Evolutionary conservation across 1,284 basidiomycete genomes (phyloP), one percentile per base, ranked within the genome.

Genomic region (Cryptococcus depauperatus): DNA sequence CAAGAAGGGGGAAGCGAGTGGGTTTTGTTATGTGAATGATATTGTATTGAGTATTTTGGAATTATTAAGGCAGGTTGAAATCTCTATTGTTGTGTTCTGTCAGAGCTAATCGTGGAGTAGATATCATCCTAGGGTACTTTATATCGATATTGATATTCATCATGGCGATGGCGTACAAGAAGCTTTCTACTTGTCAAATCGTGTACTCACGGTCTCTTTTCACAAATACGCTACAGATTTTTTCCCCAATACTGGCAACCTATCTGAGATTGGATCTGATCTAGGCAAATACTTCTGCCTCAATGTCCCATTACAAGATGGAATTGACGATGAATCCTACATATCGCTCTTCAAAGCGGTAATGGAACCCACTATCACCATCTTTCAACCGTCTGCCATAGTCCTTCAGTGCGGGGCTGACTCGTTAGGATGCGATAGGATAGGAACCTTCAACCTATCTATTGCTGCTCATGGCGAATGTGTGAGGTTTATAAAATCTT

Each of bases 141-240:
- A 96, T 67, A 89, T 96, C 57, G 91, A 96, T 70, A 96, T 96
- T 52, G 91, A 96, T 64, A 95, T 96, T 48, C 91, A 96, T 67
- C 91, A 96, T 61, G 91, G 92, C 18, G 92, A 96, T 59, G 92
- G 91, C 22, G 91, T 96, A 5, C 92, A 96, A 66, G 84, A 92
- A 54, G 95, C 95, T 0, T 99, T 99, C 70, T 99, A 96, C 72
- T 85, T 92, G 58, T 88, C 90, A 29, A 93, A 98, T 61, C 83
- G 95, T 19, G 93, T 99, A 48, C 85, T 97, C 79, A 98, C 95
- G 0, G 88, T 96, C 18, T 97, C 93, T 0, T 98, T 99, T 72
- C 93, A 99, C 77, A 98, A 98, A 72, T 99, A 96, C 73, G 92
- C 87, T 2, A 89, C 89, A 51, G 90, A 96, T 63, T 99, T 99